Evolutionary conservation across 2,329 filamentous ascomycete genomes (phyloP).

Genomic region (Colletotrichum navitas): DNA sequence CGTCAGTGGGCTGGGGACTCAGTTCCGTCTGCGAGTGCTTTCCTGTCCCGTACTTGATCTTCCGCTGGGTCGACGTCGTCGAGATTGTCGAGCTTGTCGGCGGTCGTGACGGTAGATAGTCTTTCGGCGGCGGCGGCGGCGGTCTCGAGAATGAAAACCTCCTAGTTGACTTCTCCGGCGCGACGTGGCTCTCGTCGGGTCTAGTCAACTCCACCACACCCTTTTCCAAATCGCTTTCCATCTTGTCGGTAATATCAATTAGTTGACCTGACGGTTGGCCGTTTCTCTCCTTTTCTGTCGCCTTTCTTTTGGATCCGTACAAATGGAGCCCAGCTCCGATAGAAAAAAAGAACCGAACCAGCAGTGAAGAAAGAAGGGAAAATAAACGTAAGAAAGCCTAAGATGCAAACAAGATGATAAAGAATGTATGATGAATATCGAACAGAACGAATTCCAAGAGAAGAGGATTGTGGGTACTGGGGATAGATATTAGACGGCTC

Average conservation of each 20-base stretch:
- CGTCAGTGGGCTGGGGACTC: conserved; percentile 68
- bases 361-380: conserved; percentile 14
- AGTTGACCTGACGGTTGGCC: not conserved
- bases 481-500: conserved; percentile 26
- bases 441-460: conserved; percentile 2
- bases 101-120: conserved; percentile 41
- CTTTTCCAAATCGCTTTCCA: conserved; percentile 37
- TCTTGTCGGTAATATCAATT: conserved; percentile 2
- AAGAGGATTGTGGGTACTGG: conserved; percentile 17
- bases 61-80: conserved; percentile 49
- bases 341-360: conserved; percentile 29
- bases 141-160: conserved; percentile 26
- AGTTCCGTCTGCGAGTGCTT: conserved; percentile 59
- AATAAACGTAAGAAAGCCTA: not conserved
- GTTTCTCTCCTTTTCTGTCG: not conserved
- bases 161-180: conserved; percentile 11
- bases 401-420: conserved; percentile 13
- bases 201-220: not conserved
- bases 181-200: conserved; percentile 18
- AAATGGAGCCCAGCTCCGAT: conserved; percentile 32
- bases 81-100: conserved; percentile 52
- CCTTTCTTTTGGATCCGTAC: not conserved
- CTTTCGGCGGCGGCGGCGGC: conserved; percentile 30
- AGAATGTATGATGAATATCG: conserved; percentile 1
- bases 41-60: conserved; percentile 62